Conservation (phyloP, 345 rosid genomes). For the Sonneratia alba region DNA sequence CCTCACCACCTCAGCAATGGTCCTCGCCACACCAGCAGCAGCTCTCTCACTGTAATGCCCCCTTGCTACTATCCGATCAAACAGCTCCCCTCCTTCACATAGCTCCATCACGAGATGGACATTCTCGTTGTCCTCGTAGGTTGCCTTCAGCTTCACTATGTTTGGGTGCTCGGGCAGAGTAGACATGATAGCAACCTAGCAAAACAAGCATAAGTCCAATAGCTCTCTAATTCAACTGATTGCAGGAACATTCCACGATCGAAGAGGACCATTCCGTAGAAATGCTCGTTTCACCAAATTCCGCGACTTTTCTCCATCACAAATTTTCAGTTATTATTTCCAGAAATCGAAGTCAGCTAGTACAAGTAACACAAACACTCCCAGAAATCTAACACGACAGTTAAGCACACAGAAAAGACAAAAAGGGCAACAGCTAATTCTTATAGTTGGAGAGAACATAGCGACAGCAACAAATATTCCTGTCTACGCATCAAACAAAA, state of each 20-base stretch:
- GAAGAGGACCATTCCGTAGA: not conserved
- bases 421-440: not conserved
- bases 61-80: conserved; percentile 89
- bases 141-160: conserved; percentile 81
- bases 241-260: not conserved
- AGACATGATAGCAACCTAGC: conserved; percentile 74
- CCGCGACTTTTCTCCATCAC: not conserved
- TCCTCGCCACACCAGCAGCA: conserved; percentile 68
- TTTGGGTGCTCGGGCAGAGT: conserved; percentile 77
- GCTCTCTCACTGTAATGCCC: conserved; percentile 95
- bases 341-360: not conserved
- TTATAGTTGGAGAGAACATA: too few species aligned
- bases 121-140: conserved; percentile 80
- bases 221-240: not conserved
- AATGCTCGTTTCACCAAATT: not conserved
- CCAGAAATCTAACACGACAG: not conserved
- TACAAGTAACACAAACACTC: not conserved
- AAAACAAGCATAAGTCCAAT: not conserved
- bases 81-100: conserved; percentile 94
- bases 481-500: not conserved
- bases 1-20: conserved; percentile 79
- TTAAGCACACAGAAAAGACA: not conserved
- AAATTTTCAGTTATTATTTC: too few species aligned
- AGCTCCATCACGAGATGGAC: conserved; percentile 95
- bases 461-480: not conserved